These are phyloP conservation scores for Macadamia integrifolia DNA, from an alignment of 164 flowering plant species.

Conservation along the genomic window DNA sequence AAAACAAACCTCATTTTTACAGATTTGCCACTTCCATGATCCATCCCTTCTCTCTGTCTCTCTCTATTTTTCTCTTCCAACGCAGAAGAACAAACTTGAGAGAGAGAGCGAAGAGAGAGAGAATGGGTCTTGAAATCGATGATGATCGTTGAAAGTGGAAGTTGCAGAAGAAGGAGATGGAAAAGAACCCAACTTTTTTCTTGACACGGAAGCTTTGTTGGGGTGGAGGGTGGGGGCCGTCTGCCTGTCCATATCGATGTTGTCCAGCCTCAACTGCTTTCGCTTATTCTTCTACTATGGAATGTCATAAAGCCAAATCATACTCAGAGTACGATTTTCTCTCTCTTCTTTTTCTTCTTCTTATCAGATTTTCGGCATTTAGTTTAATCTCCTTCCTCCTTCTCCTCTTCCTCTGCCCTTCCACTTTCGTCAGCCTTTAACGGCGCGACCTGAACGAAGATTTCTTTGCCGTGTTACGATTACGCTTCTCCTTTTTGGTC, in stretches of 20 bases:
- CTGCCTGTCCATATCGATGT: slow-evolving; percentile 21
- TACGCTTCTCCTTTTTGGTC: slow-evolving; percentile 25
- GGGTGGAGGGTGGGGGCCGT: slow-evolving; percentile 19
- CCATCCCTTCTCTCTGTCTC: too few relatives aligned
- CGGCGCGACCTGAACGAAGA: slow-evolving; percentile 22
- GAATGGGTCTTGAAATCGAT: slow-evolving; percentile 9
- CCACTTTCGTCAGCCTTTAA: slow-evolving; percentile 20
- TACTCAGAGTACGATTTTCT: neutral
- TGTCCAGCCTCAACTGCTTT: slow-evolving; percentile 5
- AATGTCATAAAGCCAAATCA: neutral
- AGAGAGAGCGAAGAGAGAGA: too few relatives aligned
- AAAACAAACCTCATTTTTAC: neutral
- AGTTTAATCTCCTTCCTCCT: neutral
- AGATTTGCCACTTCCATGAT: neutral
- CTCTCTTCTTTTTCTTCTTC: neutral
- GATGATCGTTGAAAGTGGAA: slow-evolving; percentile 17
- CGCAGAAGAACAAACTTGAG: too few relatives aligned
- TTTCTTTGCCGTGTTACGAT: slow-evolving; percentile 26
- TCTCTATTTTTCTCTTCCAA: too few relatives aligned
- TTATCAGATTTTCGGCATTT: neutral
- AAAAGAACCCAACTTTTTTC: slow-evolving; percentile 22
- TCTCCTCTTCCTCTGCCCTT: neutral
- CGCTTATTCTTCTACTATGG: slow-evolving; percentile 8
- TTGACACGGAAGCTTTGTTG: slow-evolving; percentile 23
- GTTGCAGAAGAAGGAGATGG: neutral